Base-by-base conservation (phyloP, 2,329 filamentous ascomycete species). In the Claviceps pusilla region DNA sequence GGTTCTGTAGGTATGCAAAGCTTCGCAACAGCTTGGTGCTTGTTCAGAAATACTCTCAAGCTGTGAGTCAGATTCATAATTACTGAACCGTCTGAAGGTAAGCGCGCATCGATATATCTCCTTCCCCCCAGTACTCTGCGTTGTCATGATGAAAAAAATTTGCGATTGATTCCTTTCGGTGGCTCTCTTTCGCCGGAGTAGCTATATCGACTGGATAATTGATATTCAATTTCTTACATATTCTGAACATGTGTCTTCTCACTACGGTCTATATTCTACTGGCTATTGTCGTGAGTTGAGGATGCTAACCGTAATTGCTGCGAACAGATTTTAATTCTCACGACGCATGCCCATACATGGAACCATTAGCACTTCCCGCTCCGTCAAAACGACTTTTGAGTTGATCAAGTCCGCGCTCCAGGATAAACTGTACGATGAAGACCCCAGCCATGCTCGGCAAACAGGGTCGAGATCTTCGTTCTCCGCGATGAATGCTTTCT, bases 221-320 rank as follows among this genome's bases (percentile, higher is more conserved):
- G 89, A 95, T 86, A 94, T 87, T 89, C 73, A 83, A 68, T 82
- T 52, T 91, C 89, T 95, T 95, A 95, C 89, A 95, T 95, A 95
- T 95, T 88, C 89, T 95, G 89, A 95, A 59, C 56, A 54, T 48
- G 46, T 41, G 57, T 54, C 47, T 49, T 47, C 48, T 48, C 55
- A 29, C 24, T 50, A 48, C 69, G 63, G 28, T 31, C 11, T 3
- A 28, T 3, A 2, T 39, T 16, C 2, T 28, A 16, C 12, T 37
- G 12, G 7, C 7, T 37, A 11, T 19, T 37, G 49, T 12, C 33
- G 11, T 49, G 3, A 24, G 2, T 7, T 7, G 16, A 12, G 11
- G 11, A 12, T 24, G 24, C 50, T 51, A 51, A 51, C 29, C 4
- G 16, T 31, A 24, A 9, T 35, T 14, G 11, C 9, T 24, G 7